phyloP scores from a whole-genome alignment of 768 basidiomycete genomes.

The Calocybe gangraenosa region DNA sequence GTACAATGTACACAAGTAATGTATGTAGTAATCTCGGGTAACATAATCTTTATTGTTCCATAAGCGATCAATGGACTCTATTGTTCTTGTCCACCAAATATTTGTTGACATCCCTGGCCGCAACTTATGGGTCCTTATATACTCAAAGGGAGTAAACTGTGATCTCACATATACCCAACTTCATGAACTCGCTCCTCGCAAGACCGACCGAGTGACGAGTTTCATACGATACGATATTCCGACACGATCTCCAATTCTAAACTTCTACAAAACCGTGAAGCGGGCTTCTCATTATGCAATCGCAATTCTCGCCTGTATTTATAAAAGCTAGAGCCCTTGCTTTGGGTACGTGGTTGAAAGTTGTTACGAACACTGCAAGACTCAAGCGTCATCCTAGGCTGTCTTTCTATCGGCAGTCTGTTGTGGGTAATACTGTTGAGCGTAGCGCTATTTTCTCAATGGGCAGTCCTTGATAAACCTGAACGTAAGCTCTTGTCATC shows the following conservation, averaged over 20 bases:
- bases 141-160: not conserved
- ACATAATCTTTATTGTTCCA: too few relatives aligned
- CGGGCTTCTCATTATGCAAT: constrained; percentile 8
- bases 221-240: not conserved
- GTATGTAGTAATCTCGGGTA: too few relatives aligned
- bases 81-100: too few relatives aligned
- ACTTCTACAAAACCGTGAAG: too few relatives aligned
- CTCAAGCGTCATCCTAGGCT: constrained; percentile 25
- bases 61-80: too few relatives aligned
- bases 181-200: constrained; percentile 6
- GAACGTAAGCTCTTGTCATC: constrained; percentile 35
- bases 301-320: constrained; percentile 19
- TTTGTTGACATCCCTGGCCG: too few relatives aligned
- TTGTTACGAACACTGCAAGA: not conserved
- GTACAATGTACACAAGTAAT: too few relatives aligned
- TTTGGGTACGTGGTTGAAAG: constrained; percentile 18
- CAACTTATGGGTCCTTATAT: not conserved
- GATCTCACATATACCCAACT: not conserved
- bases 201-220: constrained; percentile 1
- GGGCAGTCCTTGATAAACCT: constrained; percentile 38
- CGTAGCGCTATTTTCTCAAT: constrained; percentile 40
- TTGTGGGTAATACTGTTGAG: constrained; percentile 46
- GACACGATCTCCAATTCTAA: too few relatives aligned
- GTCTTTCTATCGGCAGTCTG: constrained; percentile 39
- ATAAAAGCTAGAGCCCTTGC: constrained; percentile 15